These are phyloP conservation scores for Zasmidium citrigriseum DNA, from an alignment of 2,329 filamentous ascomycete genomes.

Conservation along the genomic window DNA sequence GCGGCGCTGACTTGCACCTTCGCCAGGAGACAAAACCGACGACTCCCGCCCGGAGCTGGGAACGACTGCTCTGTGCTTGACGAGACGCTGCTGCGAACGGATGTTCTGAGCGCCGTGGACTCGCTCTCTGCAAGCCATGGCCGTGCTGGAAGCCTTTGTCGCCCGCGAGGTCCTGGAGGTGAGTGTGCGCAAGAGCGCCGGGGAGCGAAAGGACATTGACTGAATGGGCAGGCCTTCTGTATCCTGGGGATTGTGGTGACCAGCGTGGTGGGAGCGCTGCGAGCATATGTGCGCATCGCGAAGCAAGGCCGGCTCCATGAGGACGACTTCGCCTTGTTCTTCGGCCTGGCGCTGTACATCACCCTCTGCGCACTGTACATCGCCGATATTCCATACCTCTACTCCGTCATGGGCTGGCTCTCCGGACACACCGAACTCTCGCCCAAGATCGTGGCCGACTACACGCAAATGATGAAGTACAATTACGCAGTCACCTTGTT, in stretches of 20 bases:
- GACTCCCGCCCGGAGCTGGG: neutral
- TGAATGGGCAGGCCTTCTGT: slow-evolving; percentile 8
- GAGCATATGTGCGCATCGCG: slow-evolving; percentile 12
- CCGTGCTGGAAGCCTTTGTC: slow-evolving; percentile 8
- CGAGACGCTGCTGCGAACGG: neutral
- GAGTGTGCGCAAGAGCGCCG: neutral
- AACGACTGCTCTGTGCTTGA: neutral
- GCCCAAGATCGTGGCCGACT: neutral
- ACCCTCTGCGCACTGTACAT: slow-evolving; percentile 10
- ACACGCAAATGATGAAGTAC: slow-evolving; percentile 12
- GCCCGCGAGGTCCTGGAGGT: slow-evolving; percentile 2
- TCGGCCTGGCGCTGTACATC: slow-evolving; percentile 9
- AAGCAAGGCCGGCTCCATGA: slow-evolving; percentile 9
- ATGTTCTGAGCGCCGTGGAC: neutral
- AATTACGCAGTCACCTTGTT: slow-evolving; percentile 12
- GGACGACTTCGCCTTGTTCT: slow-evolving; percentile 12
- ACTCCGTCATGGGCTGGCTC: slow-evolving; percentile 9
- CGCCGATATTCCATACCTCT: slow-evolving; percentile 12
- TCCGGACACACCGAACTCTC: neutral
- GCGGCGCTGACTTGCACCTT: neutral
- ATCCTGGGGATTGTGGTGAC: slow-evolving; percentile 14
- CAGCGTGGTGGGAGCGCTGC: slow-evolving; percentile 2
- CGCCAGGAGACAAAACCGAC: neutral
- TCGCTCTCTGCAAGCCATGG: slow-evolving; percentile 3
- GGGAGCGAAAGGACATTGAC: neutral